phyloP scores from a whole-genome alignment of 176 grass and related monocot species.

The Dendrocalamus sinicus region DNA sequence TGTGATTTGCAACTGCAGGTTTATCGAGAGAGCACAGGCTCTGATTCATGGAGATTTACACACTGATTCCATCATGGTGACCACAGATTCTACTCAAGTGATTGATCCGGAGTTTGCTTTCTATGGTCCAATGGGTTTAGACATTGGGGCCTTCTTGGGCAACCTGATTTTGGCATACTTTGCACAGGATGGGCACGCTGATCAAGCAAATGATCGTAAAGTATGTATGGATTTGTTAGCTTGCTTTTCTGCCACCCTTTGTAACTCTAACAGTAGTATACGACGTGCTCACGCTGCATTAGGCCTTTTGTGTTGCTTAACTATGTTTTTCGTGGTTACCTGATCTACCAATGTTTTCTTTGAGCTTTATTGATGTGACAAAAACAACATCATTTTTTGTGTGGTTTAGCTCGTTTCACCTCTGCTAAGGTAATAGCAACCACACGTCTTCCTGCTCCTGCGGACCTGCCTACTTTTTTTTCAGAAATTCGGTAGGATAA shows the following conservation, averaged over 20 bases:
- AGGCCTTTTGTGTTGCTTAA: too few species aligned
- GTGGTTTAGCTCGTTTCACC: too few species aligned
- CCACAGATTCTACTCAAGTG: conserved; percentile 77
- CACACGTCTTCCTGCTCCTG: too few species aligned
- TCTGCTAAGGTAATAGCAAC: too few species aligned
- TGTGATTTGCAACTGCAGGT: conserved; percentile 50
- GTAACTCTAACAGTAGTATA: too few species aligned
- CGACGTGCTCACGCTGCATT: too few species aligned
- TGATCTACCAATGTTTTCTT: too few species aligned
- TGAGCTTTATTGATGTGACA: too few species aligned
- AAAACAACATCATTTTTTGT: too few species aligned
- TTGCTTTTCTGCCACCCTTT: too few species aligned
- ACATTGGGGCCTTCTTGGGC: conserved; percentile 97
- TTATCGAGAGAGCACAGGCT: conserved; percentile 92
- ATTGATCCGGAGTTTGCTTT: conserved; percentile 96
- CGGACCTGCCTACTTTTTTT: background rate
- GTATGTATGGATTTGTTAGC: conserved; percentile 49
- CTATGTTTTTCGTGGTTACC: too few species aligned
- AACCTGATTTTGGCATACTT: conserved; percentile 92
- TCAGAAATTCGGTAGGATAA: conserved; percentile 5
- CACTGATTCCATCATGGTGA: conserved; percentile 93
- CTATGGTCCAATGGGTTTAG: conserved; percentile 90
- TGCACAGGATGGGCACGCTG: conserved; percentile 88
- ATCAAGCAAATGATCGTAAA: conserved; percentile 69
- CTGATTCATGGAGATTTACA: conserved; percentile 97